Percentiles rank a stretch among this genome's conserved stretches.
These are phyloP conservation scores for Cyclotella sp. DNA, from an alignment of 108 stramenopile species.

Conservation along the genomic window DNA sequence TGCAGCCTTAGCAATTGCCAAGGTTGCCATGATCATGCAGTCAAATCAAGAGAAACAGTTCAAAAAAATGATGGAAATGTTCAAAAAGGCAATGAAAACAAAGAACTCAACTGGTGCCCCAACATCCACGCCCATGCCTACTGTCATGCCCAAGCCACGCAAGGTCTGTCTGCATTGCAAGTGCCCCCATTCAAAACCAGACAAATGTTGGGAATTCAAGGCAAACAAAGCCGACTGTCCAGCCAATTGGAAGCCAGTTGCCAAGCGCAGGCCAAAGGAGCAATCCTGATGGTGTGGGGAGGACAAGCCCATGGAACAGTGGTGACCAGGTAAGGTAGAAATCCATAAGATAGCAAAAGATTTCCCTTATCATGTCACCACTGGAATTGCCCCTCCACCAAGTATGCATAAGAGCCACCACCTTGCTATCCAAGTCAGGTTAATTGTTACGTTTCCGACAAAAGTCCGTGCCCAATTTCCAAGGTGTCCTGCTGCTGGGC, in stretches of 20 bases:
- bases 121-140: not conserved
- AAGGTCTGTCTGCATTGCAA: conserved; percentile 12
- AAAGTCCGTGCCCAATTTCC: not conserved
- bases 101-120: not conserved
- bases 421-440: not conserved
- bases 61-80: conserved; percentile 1
- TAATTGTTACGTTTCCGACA: not conserved
- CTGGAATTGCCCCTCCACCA: conserved; percentile 12
- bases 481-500: not conserved
- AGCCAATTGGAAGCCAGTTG: not conserved
- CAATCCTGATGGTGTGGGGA: not conserved
- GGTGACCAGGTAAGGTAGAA: conserved; percentile 5
- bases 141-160: not conserved
- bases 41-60: not conserved
- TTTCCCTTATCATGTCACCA: too few relatives aligned
- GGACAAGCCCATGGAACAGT: conserved; percentile 3
- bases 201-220: conserved; percentile 6
- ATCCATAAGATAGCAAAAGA: not conserved
- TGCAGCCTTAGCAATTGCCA: conserved; percentile 5
- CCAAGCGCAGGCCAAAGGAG: too few relatives aligned
- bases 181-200: conserved; percentile 1
- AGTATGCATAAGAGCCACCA: not conserved
- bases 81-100: not conserved
- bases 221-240: conserved; percentile 1
- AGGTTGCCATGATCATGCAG: conserved; percentile 6